phyloP scores from a whole-genome alignment of 805 yeast species.

The Candida sanyiensis region DNA sequence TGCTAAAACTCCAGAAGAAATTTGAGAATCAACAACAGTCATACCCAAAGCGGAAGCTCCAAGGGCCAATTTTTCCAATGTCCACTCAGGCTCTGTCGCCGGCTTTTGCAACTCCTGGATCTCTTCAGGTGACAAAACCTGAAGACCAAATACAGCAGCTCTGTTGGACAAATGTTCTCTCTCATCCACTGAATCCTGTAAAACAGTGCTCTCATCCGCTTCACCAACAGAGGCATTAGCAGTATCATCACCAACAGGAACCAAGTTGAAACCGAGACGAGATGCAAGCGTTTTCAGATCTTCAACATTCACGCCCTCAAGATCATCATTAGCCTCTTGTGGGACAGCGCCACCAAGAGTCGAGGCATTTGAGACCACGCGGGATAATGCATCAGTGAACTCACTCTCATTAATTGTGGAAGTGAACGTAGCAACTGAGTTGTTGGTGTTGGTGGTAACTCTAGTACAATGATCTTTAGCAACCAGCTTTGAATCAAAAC shows the following conservation, averaged over 20 bases:
- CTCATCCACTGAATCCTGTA: conserved; percentile 7
- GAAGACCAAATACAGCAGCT: conserved; percentile 18
- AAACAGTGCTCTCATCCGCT: conserved; percentile 13
- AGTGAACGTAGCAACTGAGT: conserved; percentile 22
- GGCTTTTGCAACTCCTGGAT: conserved; percentile 5
- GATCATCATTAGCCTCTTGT: not conserved
- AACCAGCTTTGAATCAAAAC: conserved; percentile 31
- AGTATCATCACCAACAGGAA: conserved; percentile 16
- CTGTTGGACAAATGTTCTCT: conserved; percentile 8
- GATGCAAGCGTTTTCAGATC: conserved; percentile 19
- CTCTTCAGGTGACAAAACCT: conserved; percentile 6
- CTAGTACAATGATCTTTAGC: conserved; percentile 18
- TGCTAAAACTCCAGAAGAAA: too few relatives aligned
- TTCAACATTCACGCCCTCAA: conserved; percentile 12
- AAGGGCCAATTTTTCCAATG: conserved; percentile 4
- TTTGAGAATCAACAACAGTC: conserved; percentile 1
- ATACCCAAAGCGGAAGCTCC: conserved; percentile 11
- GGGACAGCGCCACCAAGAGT: conserved; percentile 21
- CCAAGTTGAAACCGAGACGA: conserved; percentile 15
- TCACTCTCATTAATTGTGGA: conserved; percentile 25
- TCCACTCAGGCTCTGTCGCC: not conserved
- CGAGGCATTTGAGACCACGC: conserved; percentile 23
- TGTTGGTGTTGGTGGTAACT: conserved; percentile 15
- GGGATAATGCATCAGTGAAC: conserved; percentile 27
- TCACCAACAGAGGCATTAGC: conserved; percentile 12